phyloP scores from a whole-genome alignment of 306 rosid species.

The Rosa lucieae region DNA sequence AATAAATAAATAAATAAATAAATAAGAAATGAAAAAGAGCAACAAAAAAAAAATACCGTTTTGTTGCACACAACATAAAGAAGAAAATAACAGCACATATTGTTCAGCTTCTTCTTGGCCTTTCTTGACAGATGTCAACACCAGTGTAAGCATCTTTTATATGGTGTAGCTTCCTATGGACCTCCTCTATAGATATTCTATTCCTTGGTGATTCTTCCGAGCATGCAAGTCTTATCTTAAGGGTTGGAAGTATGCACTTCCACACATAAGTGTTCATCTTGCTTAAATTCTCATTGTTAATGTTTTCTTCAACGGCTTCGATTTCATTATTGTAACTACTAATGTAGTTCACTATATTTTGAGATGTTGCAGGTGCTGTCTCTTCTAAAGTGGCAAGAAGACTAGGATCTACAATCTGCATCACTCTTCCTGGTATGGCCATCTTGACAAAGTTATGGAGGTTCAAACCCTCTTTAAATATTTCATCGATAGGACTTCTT shows the following conservation, averaged over 20 bases:
- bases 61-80: no score
- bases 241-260: constrained; percentile 27
- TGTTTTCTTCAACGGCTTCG: not conserved
- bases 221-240: constrained; percentile 34
- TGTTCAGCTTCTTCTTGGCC: not conserved
- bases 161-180: constrained; percentile 18
- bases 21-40: no score
- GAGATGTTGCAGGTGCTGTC: not conserved
- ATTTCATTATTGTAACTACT: not conserved
- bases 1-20: no score
- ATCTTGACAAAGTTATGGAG: constrained; percentile 24
- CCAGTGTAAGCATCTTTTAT: constrained; percentile 2
- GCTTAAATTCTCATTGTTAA: not conserved
- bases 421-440: constrained; percentile 21
- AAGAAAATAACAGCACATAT: not conserved
- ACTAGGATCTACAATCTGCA: constrained; percentile 32
- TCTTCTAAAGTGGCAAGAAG: constrained; percentile 8
- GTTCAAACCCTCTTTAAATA: constrained; percentile 29
- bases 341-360: not conserved
- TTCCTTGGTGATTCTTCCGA: constrained; percentile 27
- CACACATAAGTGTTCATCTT: constrained; percentile 1
- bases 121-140: no score
- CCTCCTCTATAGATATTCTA: constrained; percentile 34
- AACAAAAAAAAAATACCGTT: no score
- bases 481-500: constrained; percentile 34